Percentiles rank a stretch among this genome's conserved stretches.
phyloP scores from a whole-genome alignment of 2,329 filamentous ascomycete species.

The Epichloe gansuensis region DNA sequence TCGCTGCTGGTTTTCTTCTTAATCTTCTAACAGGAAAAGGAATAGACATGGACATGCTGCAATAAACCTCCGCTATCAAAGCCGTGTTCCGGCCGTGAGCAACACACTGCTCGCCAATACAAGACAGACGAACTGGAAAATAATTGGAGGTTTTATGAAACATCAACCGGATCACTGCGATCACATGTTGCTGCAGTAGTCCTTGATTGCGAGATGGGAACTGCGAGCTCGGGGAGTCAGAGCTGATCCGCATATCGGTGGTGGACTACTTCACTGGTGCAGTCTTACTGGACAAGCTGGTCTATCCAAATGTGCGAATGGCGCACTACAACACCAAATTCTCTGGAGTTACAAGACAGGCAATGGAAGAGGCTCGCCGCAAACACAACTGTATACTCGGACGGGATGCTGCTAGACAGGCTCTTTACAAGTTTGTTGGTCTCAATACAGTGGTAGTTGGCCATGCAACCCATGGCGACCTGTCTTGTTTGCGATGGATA shows the following conservation, averaged over 20 bases:
- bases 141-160: slow-evolving; percentile 16
- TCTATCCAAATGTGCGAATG: slow-evolving; percentile 34
- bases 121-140: slow-evolving; percentile 14
- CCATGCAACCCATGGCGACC: slow-evolving; percentile 31
- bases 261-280: slow-evolving; percentile 39
- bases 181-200: slow-evolving; percentile 23
- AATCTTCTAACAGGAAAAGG: neutral
- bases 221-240: slow-evolving; percentile 29
- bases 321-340: slow-evolving; percentile 36
- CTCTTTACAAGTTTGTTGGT: slow-evolving; percentile 31
- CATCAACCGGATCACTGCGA: neutral
- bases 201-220: slow-evolving; percentile 46
- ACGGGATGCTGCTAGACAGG: slow-evolving; percentile 26
- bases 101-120: slow-evolving; percentile 16
- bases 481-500: slow-evolving; percentile 34
- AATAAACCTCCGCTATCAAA: slow-evolving; percentile 10
- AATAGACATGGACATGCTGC: slow-evolving; percentile 22
- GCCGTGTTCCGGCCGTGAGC: slow-evolving; percentile 14
- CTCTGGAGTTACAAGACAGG: slow-evolving; percentile 32
- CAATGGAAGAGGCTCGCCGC: slow-evolving; percentile 25
- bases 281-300: slow-evolving; percentile 37
- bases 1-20: neutral
- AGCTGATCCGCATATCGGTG: slow-evolving; percentile 39
- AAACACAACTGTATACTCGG: slow-evolving; percentile 27
- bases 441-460: slow-evolving; percentile 35